Percentiles rank a stretch among this genome's conserved stretches.
Evolutionary conservation across 2,329 filamentous ascomycete species (phyloP).

Genomic region (Claviceps sp.): DNA sequence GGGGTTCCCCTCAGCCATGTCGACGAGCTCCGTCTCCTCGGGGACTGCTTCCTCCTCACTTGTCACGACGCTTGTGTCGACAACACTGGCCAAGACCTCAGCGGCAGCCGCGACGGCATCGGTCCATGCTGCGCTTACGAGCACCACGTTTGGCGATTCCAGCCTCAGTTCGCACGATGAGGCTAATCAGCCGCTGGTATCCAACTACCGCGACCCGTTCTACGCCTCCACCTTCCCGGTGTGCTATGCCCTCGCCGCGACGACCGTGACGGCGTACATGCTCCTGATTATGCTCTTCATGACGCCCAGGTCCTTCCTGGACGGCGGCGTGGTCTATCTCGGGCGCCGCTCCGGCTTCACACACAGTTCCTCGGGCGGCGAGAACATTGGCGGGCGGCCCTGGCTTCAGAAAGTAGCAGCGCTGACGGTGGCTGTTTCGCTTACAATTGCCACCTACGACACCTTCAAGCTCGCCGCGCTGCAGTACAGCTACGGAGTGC

Average conservation of each 20-base stretch:
- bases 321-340: constrained; percentile 71
- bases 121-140: background rate
- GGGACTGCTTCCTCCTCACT: constrained; percentile 1
- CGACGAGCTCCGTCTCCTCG: constrained; percentile 3
- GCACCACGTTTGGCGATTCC: constrained; percentile 15
- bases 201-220: constrained; percentile 72
- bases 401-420: constrained; percentile 82
- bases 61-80: background rate
- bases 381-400: constrained; percentile 80
- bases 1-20: constrained; percentile 2
- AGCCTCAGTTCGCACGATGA: constrained; percentile 17
- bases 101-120: background rate
- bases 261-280: constrained; percentile 82
- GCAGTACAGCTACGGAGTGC: constrained; percentile 68
- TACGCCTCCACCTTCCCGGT: constrained; percentile 89
- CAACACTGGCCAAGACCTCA: background rate
- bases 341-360: constrained; percentile 77
- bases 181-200: constrained; percentile 28
- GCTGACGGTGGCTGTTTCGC: constrained; percentile 62
- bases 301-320: constrained; percentile 84
- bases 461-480: constrained; percentile 73
- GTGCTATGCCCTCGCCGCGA: constrained; percentile 81
- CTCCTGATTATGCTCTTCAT: constrained; percentile 89
- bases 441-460: constrained; percentile 87
- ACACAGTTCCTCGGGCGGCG: constrained; percentile 61